These are phyloP conservation scores for Amphibolis antarctica DNA, from an alignment of 106 monocot species.

Conservation along the genomic window DNA sequence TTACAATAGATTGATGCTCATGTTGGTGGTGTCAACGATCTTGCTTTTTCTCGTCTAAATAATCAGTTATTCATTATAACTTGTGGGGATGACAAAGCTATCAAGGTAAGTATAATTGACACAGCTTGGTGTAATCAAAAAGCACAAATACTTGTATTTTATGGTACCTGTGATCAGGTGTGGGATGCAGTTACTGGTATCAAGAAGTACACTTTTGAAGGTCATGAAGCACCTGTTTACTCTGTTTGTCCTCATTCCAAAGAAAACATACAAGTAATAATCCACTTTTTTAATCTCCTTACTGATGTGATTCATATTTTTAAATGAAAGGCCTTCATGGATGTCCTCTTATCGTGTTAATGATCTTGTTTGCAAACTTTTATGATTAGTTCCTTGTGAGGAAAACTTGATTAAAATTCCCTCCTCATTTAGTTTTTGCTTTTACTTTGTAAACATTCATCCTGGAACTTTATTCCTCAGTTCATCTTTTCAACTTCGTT, in stretches of 20 bases:
- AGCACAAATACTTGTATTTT: background rate
- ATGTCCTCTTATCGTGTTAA: too few relatives aligned
- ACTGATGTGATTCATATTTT: background rate
- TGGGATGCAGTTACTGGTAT: slow-evolving; percentile 63
- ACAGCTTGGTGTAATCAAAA: background rate
- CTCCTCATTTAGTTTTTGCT: background rate
- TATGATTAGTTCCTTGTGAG: background rate
- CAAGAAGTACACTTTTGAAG: slow-evolving; percentile 60
- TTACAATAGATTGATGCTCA: slow-evolving; percentile 78
- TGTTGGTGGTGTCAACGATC: slow-evolving; percentile 72
- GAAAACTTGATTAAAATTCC: background rate
- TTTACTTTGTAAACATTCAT: background rate
- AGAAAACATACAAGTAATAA: slow-evolving; percentile 65
- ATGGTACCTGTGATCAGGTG: slow-evolving; percentile 32
- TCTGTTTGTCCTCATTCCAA: slow-evolving; percentile 77
- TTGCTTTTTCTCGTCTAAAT: slow-evolving; percentile 58
- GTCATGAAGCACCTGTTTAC: slow-evolving; percentile 76
- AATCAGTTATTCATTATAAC: slow-evolving; percentile 41
- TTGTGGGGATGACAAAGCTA: slow-evolving; percentile 71
- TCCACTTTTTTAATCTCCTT: slow-evolving; percentile 34
- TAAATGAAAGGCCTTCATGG: too few relatives aligned
- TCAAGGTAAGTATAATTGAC: slow-evolving; percentile 34
- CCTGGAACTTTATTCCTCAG: slow-evolving; percentile 23
- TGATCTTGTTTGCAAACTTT: background rate
- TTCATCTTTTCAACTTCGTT: slow-evolving; percentile 69